Percentiles rank a stretch among this genome's conserved stretches.
phyloP scores from a whole-genome alignment of 2,329 filamentous ascomycete species.

The Dissoconium aciculare region DNA sequence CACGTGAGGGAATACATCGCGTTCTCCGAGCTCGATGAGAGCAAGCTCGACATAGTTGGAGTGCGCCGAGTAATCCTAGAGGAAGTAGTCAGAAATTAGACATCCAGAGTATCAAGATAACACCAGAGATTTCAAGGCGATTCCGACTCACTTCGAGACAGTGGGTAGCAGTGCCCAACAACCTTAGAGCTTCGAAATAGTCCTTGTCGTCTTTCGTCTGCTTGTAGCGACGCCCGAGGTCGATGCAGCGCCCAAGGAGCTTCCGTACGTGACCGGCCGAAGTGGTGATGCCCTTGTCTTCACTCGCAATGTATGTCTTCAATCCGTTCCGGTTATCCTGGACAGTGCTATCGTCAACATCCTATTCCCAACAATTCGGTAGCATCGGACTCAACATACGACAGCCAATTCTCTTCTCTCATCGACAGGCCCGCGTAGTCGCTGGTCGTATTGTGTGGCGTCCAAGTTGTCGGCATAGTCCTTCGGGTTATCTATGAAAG shows the following conservation, averaged over 20 bases:
- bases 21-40: slow-evolving; percentile 72
- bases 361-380: too few species aligned
- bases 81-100: too few species aligned
- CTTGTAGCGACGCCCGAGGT: slow-evolving; percentile 63
- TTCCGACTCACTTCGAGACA: too few species aligned
- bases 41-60: slow-evolving; percentile 86
- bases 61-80: slow-evolving; percentile 86
- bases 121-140: too few species aligned
- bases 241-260: slow-evolving; percentile 58
- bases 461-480: slow-evolving; percentile 71
- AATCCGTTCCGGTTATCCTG: slow-evolving; percentile 45
- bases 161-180: slow-evolving; percentile 77
- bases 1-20: slow-evolving; percentile 72
- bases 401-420: slow-evolving; percentile 64
- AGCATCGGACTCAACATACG: too few species aligned
- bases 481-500: slow-evolving; percentile 36
- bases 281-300: slow-evolving; percentile 61
- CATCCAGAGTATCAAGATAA: too few species aligned
- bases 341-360: too few species aligned
- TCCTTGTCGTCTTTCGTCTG: slow-evolving; percentile 55
- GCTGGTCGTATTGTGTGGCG: slow-evolving; percentile 64
- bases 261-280: slow-evolving; percentile 63
- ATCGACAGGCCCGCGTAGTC: slow-evolving; percentile 61
- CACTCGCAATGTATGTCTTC: slow-evolving; percentile 92
- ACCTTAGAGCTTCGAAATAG: slow-evolving; percentile 69